Evolutionary conservation across 257 asterid genomes (phyloP).

Genomic region (Solanum lycopersicoides): DNA sequence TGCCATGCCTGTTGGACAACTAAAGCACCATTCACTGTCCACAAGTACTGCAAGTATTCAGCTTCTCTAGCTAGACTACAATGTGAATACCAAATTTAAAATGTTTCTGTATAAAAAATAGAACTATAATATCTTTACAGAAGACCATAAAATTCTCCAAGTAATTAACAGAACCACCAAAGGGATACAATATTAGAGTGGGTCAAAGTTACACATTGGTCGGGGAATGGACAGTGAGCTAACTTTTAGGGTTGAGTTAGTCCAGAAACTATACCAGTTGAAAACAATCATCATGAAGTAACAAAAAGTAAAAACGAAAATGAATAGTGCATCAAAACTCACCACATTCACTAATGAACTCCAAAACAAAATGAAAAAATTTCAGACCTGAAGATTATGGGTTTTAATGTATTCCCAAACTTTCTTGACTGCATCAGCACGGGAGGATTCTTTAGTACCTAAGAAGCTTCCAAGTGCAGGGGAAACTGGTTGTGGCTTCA

Average conservation of each 20-base stretch:
- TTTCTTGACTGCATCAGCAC: conserved; percentile 22
- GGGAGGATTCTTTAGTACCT: conserved; percentile 15
- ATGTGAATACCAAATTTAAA: neutral
- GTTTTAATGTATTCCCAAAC: conserved; percentile 26
- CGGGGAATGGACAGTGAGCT: neutral
- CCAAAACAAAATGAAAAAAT: neutral
- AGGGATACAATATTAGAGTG: neutral
- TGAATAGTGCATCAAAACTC: neutral
- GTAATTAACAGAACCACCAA: neutral
- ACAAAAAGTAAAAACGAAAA: neutral
- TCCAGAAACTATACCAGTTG: neutral
- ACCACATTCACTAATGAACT: neutral
- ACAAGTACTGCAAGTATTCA: neutral
- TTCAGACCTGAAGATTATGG: conserved; percentile 20
- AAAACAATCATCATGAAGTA: conserved; percentile 8
- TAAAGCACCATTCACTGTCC: neutral
- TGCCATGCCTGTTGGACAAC: neutral
- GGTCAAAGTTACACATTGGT: too few species aligned
- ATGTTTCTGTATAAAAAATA: neutral
- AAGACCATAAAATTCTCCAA: neutral
- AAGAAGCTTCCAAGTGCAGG: conserved; percentile 16
- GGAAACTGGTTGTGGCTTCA: conserved; percentile 9
- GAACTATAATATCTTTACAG: neutral
- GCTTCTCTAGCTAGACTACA: neutral
- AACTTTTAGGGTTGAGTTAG: neutral